Base-by-base conservation (phyloP, 2,329 filamentous ascomycete species). In the Capronia epimyces region DNA sequence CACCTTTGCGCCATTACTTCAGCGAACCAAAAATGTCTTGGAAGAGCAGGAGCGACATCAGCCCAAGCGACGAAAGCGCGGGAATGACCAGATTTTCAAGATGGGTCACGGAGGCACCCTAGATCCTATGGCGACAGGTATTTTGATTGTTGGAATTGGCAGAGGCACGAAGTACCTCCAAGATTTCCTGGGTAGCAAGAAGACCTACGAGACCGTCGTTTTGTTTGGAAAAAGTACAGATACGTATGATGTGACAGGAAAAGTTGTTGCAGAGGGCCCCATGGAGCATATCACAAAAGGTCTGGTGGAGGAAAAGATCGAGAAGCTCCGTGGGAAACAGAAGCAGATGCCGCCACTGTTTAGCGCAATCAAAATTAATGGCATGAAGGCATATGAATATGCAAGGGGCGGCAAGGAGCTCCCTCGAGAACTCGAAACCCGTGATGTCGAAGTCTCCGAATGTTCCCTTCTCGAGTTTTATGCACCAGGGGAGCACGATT, bases 91-190 rank as follows among this genome's bases (percentile, higher is more conserved):
- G 79, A 83, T 53, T 78, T 82, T 97, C 61, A 98, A 97, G 75
- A 87, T 97, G 64, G 93, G 93, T 27, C 93, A 98, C 71, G 93
- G 93, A 54, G 93, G 93, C 37, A 98, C 93, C 1, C 79, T 98
- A 15, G 93, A 98, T 65, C 93, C 93, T 21, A 78, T 96, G 63
- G 93, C 93, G 7, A 95, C 90, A 1, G 93, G 93, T 40, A 87
- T 98, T 20, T 78, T 98, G 43, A 89, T 97, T 57, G 76, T 93
- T 5, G 93, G 91, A 49, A 77, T 96, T 46, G 93, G 91, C 29
- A 82, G 79, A 52, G 93, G 88, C 32, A 98, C 93, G 49, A 98
- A 97, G 69, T 74, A 79, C 12, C 78, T 98, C 1, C 74, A 80
- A 34, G 75, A 81, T 29, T 97, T 96, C 67, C 76, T 97, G 39